These are phyloP conservation scores for Phytophthora sp. DNA, from an alignment of 352 stramenopile species.

Conservation along the genomic window DNA sequence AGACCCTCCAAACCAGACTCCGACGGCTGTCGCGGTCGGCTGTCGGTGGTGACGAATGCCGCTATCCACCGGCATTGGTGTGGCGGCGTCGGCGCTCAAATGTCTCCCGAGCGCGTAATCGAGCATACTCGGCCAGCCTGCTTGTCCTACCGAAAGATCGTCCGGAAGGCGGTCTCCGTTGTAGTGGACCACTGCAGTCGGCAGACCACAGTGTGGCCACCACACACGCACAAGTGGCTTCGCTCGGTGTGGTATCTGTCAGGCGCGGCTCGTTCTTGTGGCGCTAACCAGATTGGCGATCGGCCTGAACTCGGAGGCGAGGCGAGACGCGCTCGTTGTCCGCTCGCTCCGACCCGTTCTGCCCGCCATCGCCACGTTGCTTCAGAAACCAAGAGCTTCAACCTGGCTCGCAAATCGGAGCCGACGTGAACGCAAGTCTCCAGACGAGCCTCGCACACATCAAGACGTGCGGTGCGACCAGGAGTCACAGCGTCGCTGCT, in stretches of 20 bases:
- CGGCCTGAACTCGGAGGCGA: neutral
- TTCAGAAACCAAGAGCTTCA: slow-evolving; percentile 1
- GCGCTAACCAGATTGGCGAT: neutral
- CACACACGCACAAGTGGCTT: too few species aligned
- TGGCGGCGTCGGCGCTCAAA: neutral
- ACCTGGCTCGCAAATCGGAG: neutral
- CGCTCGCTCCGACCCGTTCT: neutral
- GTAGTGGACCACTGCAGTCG: neutral
- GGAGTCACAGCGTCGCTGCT: neutral
- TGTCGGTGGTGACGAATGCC: neutral
- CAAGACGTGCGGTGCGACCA: neutral
- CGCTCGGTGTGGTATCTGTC: too few species aligned
- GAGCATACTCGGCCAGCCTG: neutral
- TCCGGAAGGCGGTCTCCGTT: neutral
- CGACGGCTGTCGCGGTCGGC: too few species aligned
- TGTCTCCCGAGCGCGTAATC: neutral
- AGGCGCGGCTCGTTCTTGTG: neutral
- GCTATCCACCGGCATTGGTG: too few species aligned
- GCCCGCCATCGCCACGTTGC: neutral
- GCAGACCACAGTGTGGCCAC: too few species aligned
- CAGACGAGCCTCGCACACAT: neutral
- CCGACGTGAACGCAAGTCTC: too few species aligned
- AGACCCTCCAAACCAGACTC: neutral
- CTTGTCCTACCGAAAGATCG: neutral
- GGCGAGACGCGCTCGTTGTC: neutral